A percentile compares a stretch with the other conserved stretches of the same genome.
These are phyloP conservation scores for Botrytis paeoniae DNA, from an alignment of 2,329 filamentous ascomycete genomes.

Conservation along the genomic window DNA sequence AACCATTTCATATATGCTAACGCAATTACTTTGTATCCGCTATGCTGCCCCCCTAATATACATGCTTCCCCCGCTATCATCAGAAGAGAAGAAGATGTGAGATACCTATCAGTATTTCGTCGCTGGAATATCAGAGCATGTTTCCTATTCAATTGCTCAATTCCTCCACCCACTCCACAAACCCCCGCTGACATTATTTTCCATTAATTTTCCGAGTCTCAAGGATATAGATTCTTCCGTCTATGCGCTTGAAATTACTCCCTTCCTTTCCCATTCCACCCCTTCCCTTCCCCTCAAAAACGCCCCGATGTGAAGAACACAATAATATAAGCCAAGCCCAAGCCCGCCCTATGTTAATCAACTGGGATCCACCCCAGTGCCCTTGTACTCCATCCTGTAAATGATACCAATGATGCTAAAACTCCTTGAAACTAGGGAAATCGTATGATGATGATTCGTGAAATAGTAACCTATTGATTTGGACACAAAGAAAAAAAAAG, in stretches of 20 bases:
- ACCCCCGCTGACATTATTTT: not conserved
- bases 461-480: not conserved
- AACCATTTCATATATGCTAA: not conserved
- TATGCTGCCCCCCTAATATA: not conserved
- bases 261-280: not conserved
- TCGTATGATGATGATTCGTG: not conserved
- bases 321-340: conserved; percentile 4
- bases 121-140: not conserved
- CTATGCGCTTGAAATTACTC: not conserved
- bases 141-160: not conserved
- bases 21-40: not conserved
- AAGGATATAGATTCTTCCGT: not conserved
- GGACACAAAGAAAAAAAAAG: not conserved
- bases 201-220: not conserved
- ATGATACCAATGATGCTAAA: conserved; percentile 7
- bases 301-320: not conserved
- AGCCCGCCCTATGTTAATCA: not conserved
- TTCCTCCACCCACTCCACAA: not conserved
- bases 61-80: not conserved
- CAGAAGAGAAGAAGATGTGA: not conserved
- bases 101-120: not conserved
- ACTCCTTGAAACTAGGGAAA: conserved; percentile 1
- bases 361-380: not conserved
- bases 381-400: conserved; percentile 3
- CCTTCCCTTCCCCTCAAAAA: not conserved